Evolutionary conservation across 345 rosid species (phyloP), one percentile per base, ranked within the genome.

Genomic region (Eucalyptus curtisii): DNA sequence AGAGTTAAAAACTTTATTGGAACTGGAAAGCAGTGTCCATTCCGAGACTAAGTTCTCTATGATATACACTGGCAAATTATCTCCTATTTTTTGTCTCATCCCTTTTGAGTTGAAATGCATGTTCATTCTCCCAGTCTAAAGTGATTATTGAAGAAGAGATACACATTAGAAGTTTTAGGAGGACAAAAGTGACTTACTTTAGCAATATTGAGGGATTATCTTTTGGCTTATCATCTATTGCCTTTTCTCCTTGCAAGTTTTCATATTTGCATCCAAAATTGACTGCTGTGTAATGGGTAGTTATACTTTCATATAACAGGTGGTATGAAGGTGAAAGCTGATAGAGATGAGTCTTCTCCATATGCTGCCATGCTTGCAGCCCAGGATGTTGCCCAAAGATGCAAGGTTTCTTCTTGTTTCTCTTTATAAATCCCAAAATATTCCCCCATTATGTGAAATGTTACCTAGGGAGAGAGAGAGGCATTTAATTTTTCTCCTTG

Each of bases 331-430:
- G 99, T 97, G 90, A 97, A 97, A 91, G 99, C 99, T 42, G 98
- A 96, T 71, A 94, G 98, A 90, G 98, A 96, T 90, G 98, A 96
- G 89, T 96, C 98, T 48, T 96, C 98, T 49, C 98, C 98, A 16
- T 96, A 96, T 86, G 98, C 98, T 25, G 98, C 98, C 59, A 95
- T 96, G 97, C 98, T 96, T 94, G 98, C 98, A n/a, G 96, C 98
- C 10, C 98, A 96, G 88, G 98, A 96, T 92, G 98, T 96, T 92
- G 57, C 97, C 80, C 94, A 93, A 90, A 90, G 96, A 90, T 96
- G 97, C 97, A 96, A 96, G 98, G 97, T 96, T 45, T 68, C 16
- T 87, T 45, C 55, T 71, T 22, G 16, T 44, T 66, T 86, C 45
- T 86, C 17, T 59, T 52, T 12, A 86, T 17, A 45, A 50, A 20